Evolutionary conservation across 495 filamentous ascomycete species (phyloP), one percentile per base, ranked within the genome.

Genomic region (Xylaria nigripes): DNA sequence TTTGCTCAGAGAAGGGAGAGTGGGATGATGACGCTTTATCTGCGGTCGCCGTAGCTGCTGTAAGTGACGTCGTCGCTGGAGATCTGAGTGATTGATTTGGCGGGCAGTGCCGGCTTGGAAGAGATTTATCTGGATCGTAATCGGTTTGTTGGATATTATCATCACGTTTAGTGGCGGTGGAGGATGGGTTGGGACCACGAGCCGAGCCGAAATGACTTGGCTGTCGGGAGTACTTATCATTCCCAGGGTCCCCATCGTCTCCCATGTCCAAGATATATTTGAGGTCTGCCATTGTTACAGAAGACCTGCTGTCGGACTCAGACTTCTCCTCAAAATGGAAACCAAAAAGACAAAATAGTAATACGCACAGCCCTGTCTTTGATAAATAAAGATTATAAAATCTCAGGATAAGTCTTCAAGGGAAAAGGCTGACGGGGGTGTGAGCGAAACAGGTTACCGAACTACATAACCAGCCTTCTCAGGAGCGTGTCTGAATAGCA

Each of bases 251-350:
- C 43, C 58, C 60, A 27, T 76, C 72, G 45, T 74, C 71, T 40
- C 45, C 56, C 56, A 69, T 65, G 62, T 76, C 70, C 72, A 77
- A 75, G 50, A 77, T 77, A 54, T 72, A 71, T 49, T 65, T 71
- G 45, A 77, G 64, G 57, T 70, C 73, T 57, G 72, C 65, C 75
- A 77, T 77, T 63, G 67, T 61, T 65, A 62, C 54, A 59, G 61
- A 58, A 51, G 51, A 50, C 25, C 3, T 6, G 46, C 30, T n/a
- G 47, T n/a, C 32, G 44, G 38, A 13, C 23, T 34, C 45, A 41
- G 51, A 43, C 44, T 55, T 47, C 27, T 43, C 45, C 72, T 72
- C 66, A 68, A 76, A 70, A 65, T 70, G 70, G 67, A 73, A 70
- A 60, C 61, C 16, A 45, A 55, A 38, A 50, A 43, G 47, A 54